These are phyloP conservation scores for Metschnikowia arizonensis DNA, from an alignment of 805 yeast species.

Conservation along the genomic window DNA sequence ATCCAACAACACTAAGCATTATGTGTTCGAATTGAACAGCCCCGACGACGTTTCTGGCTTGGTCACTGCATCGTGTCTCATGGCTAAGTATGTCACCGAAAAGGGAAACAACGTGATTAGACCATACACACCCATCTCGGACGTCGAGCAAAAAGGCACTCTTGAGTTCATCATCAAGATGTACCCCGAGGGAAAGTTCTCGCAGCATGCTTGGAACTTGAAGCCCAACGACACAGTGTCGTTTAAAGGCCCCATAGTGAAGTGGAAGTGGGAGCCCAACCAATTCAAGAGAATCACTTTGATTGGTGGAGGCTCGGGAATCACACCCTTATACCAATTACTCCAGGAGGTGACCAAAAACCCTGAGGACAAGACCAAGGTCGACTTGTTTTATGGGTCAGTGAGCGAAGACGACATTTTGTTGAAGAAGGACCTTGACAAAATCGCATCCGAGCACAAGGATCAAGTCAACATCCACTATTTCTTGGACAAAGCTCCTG, in stretches of 20 bases:
- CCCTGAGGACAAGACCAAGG: conserved; percentile 86
- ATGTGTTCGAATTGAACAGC: conserved; percentile 65
- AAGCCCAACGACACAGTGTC: conserved; percentile 77
- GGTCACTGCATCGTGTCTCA: conserved; percentile 69
- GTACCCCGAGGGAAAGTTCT: conserved; percentile 82
- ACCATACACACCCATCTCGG: conserved; percentile 85
- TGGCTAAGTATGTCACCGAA: conserved; percentile 76
- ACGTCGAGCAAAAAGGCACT: conserved; percentile 62
- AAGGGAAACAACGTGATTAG: conserved; percentile 86
- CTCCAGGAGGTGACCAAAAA: conserved; percentile 69
- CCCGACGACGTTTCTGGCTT: conserved; percentile 72
- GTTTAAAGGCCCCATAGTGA: conserved; percentile 90
- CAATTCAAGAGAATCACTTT: conserved; percentile 73
- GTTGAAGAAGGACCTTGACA: conserved; percentile 73
- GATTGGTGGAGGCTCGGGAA: conserved; percentile 96
- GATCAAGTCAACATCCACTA: conserved; percentile 75
- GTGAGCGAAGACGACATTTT: conserved; percentile 75
- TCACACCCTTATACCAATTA: conserved; percentile 92
- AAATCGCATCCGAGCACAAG: conserved; percentile 58
- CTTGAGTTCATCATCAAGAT: conserved; percentile 79
- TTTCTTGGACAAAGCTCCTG: conserved; percentile 68
- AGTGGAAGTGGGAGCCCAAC: conserved; percentile 90
- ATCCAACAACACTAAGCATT: conserved; percentile 61
- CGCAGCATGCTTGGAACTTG: conserved; percentile 65
- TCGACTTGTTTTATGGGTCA: conserved; percentile 77